phyloP scores from a whole-genome alignment of 495 filamentous ascomycete species.

The Xanthoparmelia taractica region DNA sequence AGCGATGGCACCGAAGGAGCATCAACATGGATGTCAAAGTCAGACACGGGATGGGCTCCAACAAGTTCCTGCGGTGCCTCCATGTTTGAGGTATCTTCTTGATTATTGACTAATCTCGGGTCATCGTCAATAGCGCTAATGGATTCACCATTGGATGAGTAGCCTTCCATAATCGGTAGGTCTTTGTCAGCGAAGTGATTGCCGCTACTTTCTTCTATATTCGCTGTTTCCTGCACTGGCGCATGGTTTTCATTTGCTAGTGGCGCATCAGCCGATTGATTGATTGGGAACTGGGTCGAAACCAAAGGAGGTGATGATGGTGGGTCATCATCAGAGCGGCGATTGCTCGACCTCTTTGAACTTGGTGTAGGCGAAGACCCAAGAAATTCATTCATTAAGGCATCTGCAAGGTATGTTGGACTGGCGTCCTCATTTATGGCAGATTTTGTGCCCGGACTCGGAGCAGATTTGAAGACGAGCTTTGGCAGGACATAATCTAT shows the following conservation, averaged over 20 bases:
- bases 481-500: constrained; percentile 34
- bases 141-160: neutral
- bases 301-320: constrained; percentile 45
- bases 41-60: constrained; percentile 11
- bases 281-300: neutral
- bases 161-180: neutral
- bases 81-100: neutral
- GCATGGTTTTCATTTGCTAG: neutral
- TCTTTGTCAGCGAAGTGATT: neutral
- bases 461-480: constrained; percentile 31
- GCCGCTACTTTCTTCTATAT: neutral
- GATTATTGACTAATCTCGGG: neutral
- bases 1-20: constrained; percentile 14
- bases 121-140: neutral
- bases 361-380: constrained; percentile 76
- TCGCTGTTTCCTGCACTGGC: neutral
- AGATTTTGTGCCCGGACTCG: constrained; percentile 25
- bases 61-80: neutral
- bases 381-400: constrained; percentile 54
- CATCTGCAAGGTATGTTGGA: constrained; percentile 39
- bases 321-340: constrained; percentile 37
- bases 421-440: constrained; percentile 37
- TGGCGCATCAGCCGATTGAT: neutral
- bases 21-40: constrained; percentile 21
- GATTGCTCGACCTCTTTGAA: constrained; percentile 30